Conservation (phyloP, 371 early-diverging fungal genomes). For the Saksenaea vasiformis region DNA sequence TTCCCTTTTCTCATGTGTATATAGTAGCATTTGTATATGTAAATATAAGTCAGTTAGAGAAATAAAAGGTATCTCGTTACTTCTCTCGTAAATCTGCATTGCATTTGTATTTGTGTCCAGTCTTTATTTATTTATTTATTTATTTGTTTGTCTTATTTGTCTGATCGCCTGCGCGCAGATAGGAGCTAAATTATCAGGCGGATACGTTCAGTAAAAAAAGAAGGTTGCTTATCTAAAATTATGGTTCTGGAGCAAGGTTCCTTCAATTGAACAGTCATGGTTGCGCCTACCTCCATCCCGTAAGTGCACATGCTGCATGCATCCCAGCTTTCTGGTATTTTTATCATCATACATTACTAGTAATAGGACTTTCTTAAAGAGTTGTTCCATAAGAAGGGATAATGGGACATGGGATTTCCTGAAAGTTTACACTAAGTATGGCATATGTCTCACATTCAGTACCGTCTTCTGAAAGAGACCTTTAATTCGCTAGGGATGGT, state of each 20-base stretch:
- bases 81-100: not conserved
- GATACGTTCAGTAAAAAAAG: too few relatives aligned
- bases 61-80: too few relatives aligned
- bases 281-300: too few relatives aligned
- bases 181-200: too few relatives aligned
- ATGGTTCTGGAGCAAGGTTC: too few relatives aligned
- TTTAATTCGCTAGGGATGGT: not conserved
- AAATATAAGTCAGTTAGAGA: too few relatives aligned
- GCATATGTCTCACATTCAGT: not conserved
- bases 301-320: too few relatives aligned
- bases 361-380: too few relatives aligned
- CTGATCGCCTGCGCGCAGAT: not conserved
- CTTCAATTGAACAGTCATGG: too few relatives aligned
- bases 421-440: not conserved
- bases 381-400: not conserved
- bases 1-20: not conserved
- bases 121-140: not conserved
- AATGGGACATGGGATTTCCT: not conserved
- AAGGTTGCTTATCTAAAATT: too few relatives aligned
- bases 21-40: not conserved
- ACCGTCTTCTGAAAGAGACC: slow-evolving; percentile 1
- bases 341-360: too few relatives aligned
- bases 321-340: too few relatives aligned
- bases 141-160: not conserved
- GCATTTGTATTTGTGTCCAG: not conserved